These are phyloP conservation scores for Ceratobasidium theobromae DNA, from an alignment of 1,284 basidiomycete genomes.

Conservation along the genomic window DNA sequence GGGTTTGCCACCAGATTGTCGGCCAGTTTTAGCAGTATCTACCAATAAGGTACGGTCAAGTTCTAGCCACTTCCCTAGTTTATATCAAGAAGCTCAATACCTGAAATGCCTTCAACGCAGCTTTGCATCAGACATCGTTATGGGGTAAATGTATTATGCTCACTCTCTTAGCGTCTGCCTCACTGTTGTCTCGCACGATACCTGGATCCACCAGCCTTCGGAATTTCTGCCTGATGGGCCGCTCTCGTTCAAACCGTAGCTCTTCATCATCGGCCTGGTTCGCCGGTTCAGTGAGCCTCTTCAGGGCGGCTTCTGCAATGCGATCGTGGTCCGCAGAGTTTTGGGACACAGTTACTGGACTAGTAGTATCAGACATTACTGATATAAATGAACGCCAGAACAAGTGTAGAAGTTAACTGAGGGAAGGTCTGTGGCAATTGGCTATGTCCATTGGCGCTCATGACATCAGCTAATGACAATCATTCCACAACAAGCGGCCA, in stretches of 20 bases:
- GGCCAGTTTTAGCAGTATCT: constrained; percentile 69
- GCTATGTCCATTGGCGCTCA: no score
- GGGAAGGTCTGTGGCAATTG: no score
- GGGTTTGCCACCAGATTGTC: constrained; percentile 72
- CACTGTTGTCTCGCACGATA: constrained; percentile 70
- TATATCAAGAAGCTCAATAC: constrained; percentile 50
- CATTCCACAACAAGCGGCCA: not conserved
- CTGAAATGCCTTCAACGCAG: constrained; percentile 55
- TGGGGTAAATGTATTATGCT: constrained; percentile 32
- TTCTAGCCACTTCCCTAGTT: no score
- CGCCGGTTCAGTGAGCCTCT: not conserved
- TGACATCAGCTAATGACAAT: not conserved
- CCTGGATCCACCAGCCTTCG: constrained; percentile 73
- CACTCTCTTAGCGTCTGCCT: constrained; percentile 36
- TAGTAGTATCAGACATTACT: constrained; percentile 9
- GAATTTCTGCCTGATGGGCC: constrained; percentile 57
- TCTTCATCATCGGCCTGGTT: constrained; percentile 45
- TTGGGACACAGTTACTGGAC: not conserved
- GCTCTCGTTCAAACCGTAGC: constrained; percentile 59
- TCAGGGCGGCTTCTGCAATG: constrained; percentile 24
- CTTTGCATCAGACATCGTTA: not conserved
- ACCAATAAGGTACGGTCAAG: no score
- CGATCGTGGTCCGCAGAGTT: not conserved
- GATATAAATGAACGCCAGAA: no score
- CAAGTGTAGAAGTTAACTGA: no score